Evolutionary conservation across 306 rosid species (phyloP), one percentile per base, ranked within the genome.

Genomic region (Biancaea sappan): DNA sequence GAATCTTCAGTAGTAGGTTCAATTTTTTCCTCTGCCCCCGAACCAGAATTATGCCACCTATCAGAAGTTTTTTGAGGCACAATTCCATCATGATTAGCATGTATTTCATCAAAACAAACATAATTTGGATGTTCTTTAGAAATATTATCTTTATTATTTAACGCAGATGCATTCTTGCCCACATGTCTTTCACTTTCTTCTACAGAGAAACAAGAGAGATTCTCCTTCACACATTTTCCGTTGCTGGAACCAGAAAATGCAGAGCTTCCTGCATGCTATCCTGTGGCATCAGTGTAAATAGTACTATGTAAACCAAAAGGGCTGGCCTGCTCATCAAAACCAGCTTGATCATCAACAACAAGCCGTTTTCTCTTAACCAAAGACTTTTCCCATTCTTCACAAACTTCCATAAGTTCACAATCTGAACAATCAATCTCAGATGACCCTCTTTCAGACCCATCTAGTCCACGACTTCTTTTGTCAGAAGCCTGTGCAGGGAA

Each of bases 381-480:
- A 85, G 84, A 87, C 77, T 77, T 86, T 84, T 86, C 83, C 98
- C 98, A 94, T 66, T 78, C 88, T 72, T 94, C 85, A 66, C 86
- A 79, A 52, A 80, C 88, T 71, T 88, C 91, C 71, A 89, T 58
- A 26, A 94, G 41, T 84, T 91, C 97, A 46, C 90, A 86, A 75
- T 94, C 98, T 26, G 92, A 94, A 80, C 81, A 85, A 73, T 91
- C 97, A 69, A 81, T 81, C 40, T 83, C 92, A 29, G 86, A 80
- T 16, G 88, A 86, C 76, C 60, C 81, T 66, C 43, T 69, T 59
- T 69, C 85, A 51, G 46, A 77, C 31, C 69, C 77, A 72, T 32
- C 70, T 11, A 88, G 73, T 47, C 91, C 90, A 83, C 75, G 88
- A 48, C 69, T 32, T 62, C 81, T 86, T 83, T 86, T 73, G 16